phyloP scores from a whole-genome alignment of 345 rosid species.

The Eucalyptus curtisii region DNA sequence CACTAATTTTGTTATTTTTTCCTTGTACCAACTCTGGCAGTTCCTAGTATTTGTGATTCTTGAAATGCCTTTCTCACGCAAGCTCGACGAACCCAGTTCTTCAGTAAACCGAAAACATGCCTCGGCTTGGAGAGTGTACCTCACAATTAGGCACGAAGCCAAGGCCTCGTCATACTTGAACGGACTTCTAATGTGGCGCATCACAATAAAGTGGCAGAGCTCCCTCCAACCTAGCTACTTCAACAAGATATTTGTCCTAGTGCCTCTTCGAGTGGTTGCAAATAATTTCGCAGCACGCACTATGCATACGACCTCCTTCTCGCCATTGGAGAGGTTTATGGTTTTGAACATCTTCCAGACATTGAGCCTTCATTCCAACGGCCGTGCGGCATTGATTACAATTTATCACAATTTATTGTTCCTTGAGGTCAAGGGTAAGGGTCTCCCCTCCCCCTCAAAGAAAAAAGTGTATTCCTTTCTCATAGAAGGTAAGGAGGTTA shows the following conservation, averaged over 20 bases:
- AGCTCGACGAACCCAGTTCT: background rate
- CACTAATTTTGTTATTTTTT: background rate
- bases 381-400: background rate
- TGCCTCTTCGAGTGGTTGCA: background rate
- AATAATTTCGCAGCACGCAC: background rate
- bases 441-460: too few relatives aligned
- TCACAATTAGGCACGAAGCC: background rate
- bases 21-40: background rate
- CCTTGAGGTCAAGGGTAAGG: too few relatives aligned
- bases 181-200: background rate
- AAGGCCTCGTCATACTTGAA: background rate
- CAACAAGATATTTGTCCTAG: background rate
- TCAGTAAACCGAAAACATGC: background rate
- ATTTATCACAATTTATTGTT: too few relatives aligned
- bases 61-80: background rate
- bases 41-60: background rate
- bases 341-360: background rate
- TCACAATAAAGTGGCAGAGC: background rate
- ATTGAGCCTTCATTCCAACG: background rate
- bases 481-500: background rate
- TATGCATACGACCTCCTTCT: background rate
- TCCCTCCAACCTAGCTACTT: background rate
- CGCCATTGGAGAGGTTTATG: background rate
- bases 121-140: background rate
- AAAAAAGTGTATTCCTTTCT: background rate